Evolutionary conservation across 2,329 filamentous ascomycete species (phyloP), one percentile per base, ranked within the genome.

Genomic region (Neodidymelliopsis sp.): DNA sequence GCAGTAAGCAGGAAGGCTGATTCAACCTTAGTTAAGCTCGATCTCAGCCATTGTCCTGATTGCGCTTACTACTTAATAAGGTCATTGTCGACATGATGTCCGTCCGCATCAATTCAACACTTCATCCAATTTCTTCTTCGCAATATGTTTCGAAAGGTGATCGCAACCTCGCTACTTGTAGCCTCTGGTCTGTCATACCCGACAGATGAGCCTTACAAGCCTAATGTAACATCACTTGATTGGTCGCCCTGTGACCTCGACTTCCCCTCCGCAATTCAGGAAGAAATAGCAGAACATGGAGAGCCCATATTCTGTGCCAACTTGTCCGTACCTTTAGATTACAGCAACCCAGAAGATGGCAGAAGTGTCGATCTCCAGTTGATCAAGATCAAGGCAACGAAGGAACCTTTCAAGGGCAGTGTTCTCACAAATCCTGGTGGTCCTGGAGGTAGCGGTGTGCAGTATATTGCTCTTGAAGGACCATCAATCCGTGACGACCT

Each of bases 401-500:
- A 65, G 22, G 29, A 66, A 22, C 63, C 63, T 3, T 56, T 58
- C 7, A 66, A 63, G 30, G 71, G 69, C 5, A 70, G 62, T 23
- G 61, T 74, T 18, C 49, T 73, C 19, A 54, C 67, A 28, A 73
- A 73, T 35, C 64, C 66, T 35, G 71, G 69, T 5, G 71, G 70
- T 4, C 71, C 70, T 5, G 70, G 69, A 7, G 50, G 20, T 19
- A 48, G 40, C 18, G 49, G 54, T 15, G 46, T 56, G 7, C 41
- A 54, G 8, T 41, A 22, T 19, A 41, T 54, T 18, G 47, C 47
- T 2, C 5, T 11, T 4, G 34, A 37, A 4, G 53, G 53, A 3
- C 29, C 49, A 6, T 13, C 33, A 10, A 45, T 43, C 11, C 40
- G 39, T 18, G 36, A 53, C 12, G 19, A 36, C 7, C n/a, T 49